phyloP scores from a whole-genome alignment of 352 stramenopile genomes.

The Globisporangium canariense region DNA sequence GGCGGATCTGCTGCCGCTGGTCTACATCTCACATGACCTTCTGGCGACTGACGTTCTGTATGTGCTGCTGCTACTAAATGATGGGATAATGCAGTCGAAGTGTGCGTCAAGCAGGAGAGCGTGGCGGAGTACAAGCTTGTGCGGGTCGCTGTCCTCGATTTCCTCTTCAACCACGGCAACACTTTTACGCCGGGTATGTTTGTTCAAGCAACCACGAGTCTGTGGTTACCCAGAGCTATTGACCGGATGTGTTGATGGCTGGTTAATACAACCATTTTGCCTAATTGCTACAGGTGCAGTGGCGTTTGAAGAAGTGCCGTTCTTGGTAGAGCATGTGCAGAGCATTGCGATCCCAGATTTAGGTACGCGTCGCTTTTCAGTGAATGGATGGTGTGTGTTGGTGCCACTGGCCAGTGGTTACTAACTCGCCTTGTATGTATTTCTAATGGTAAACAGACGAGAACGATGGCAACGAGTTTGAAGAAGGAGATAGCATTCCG shows the following conservation, averaged over 20 bases:
- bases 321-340: constrained; percentile 34
- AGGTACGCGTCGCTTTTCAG: constrained; percentile 8
- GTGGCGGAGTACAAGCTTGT: constrained; percentile 37
- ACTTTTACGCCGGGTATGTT: neutral
- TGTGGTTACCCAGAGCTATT: no score
- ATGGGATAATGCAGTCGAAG: constrained; percentile 44
- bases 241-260: no score
- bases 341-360: constrained; percentile 44
- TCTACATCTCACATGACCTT: neutral
- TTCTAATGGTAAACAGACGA: constrained; percentile 15
- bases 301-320: constrained; percentile 18
- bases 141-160: constrained; percentile 25
- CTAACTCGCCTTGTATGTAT: neutral
- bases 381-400: neutral
- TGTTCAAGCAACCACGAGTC: no score
- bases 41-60: neutral
- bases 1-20: neutral
- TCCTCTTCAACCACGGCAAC: constrained; percentile 14
- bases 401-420: neutral
- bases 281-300: constrained; percentile 26
- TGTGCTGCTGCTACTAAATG: neutral
- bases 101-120: constrained; percentile 48
- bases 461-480: constrained; percentile 13
- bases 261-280: neutral
- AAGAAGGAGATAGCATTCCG: constrained; percentile 6